Conservation (phyloP, 192 early-diverging fungal genomes). For the Entomortierella chlamydospora region DNA sequence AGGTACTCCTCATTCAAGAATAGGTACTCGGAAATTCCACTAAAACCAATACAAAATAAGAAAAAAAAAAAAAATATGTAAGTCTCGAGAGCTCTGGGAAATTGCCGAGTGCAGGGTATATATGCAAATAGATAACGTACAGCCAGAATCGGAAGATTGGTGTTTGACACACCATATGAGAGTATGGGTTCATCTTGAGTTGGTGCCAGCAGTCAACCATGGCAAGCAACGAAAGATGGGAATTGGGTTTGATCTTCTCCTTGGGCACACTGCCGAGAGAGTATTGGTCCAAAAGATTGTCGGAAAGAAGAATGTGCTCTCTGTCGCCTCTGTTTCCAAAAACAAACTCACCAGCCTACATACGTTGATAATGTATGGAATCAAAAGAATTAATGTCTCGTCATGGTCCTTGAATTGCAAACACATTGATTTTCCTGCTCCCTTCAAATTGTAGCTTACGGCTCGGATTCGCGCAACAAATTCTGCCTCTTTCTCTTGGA, state of each 20-base stretch:
- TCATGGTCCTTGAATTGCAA: no score
- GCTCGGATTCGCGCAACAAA: conserved; percentile 77
- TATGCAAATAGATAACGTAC: conserved; percentile 46
- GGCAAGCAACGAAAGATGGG: conserved; percentile 92
- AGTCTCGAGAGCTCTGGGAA: neutral
- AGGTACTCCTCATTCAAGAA: conserved; percentile 86
- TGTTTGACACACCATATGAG: conserved; percentile 95
- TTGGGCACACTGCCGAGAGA: conserved; percentile 87
- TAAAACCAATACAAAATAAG: no score
- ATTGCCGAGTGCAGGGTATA: neutral
- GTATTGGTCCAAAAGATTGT: conserved; percentile 86
- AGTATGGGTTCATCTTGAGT: conserved; percentile 89
- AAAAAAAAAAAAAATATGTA: neutral
- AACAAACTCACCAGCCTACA: conserved; percentile 82
- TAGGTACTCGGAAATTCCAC: conserved; percentile 93
- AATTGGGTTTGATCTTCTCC: conserved; percentile 81
- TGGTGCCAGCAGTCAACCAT: conserved; percentile 96
- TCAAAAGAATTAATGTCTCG: no score
- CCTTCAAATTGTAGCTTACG: no score
- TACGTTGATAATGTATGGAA: no score
- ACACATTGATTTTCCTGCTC: no score
- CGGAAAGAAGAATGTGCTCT: conserved; percentile 80
- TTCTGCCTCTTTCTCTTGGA: conserved; percentile 83
- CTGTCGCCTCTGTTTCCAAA: conserved; percentile 77
- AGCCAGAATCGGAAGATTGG: conserved; percentile 94